Base-by-base conservation (phyloP, 2,329 filamentous ascomycete genomes). In the Ophiostoma quercus region DNA sequence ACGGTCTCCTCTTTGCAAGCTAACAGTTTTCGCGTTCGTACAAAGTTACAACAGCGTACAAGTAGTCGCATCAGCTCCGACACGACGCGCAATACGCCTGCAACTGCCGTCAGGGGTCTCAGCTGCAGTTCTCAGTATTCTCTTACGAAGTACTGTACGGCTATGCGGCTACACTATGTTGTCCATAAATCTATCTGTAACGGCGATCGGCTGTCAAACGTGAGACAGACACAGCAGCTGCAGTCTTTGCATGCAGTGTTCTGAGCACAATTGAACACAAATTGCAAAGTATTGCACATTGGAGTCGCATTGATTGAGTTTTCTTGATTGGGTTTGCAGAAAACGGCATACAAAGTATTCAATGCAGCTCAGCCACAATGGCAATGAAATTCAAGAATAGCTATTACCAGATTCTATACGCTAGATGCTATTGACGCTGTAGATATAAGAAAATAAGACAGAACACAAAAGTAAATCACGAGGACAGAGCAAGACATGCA, bases 401-500 rank as follows among this genome's bases (percentile, higher is more conserved):
- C 22, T 57, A 57, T 25, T 57, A 25, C n/a, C 51, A 57, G 51
- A 57, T 57, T 57, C 51, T 29, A 57, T 57, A 57, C 22, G 51
- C 51, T 57, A 57, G 51, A 57, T 57, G 51, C 43, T 47, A 47
- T 47, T 12, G 2, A 29, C 51, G 51, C 51, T 57, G 51, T n/a
- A 37, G n/a, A 19, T 1, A 34, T 22, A 19, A 63, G 7, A 37
- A 63, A 19, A 9, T 39, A 22, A 63, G 19, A 34, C 2, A 6
- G 32, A 57, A 29, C 37, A n/a, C 4, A 37, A n/a, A 11, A 4
- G 29, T 6, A 54, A 16, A 39, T 62, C 25, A 39, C 41, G 69
- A 63, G 47, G 84, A 85, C 70, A 95, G 81, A 72, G 91, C 90
- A 74, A 95, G 85, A 79, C 92, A 95, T 66, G 91, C 92, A 79